Conservation (phyloP, 805 yeast genomes). For the Cephaloascus albidus region DNA sequence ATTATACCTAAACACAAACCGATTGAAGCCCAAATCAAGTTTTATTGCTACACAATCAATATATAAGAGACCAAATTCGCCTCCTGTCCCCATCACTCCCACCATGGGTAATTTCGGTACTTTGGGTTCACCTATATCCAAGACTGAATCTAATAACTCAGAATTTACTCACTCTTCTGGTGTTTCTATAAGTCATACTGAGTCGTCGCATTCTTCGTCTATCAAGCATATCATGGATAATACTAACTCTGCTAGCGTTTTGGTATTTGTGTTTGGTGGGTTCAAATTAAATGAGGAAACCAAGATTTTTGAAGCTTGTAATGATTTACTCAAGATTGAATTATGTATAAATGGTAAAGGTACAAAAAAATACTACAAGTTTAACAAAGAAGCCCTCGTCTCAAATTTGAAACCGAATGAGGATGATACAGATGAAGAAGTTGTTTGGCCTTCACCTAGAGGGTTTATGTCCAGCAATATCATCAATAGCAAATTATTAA, state of each 20-base stretch:
- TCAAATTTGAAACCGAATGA: neutral
- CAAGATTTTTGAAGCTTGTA: neutral
- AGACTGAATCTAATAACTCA: neutral
- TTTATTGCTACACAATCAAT: too few species aligned
- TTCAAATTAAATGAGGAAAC: neutral
- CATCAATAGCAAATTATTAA: neutral
- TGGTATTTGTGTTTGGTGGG: neutral
- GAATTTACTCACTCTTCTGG: neutral
- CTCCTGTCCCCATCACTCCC: neutral
- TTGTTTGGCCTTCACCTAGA: neutral
- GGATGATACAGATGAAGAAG: neutral
- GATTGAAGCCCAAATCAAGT: neutral
- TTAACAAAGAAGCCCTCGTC: neutral
- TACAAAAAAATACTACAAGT: neutral
- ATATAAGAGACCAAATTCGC: neutral
- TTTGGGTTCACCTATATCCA: neutral
- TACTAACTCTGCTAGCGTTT: neutral
- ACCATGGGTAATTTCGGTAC: neutral
- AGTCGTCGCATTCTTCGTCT: neutral
- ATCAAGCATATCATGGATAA: neutral
- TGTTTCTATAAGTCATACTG: neutral
- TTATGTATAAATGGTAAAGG: neutral
- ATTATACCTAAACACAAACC: too few species aligned
- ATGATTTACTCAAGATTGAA: neutral
- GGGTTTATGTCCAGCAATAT: neutral